Percentiles rank a stretch among this genome's conserved stretches.
Evolutionary conservation across 2,329 filamentous ascomycete species (phyloP).

Genomic region (Pseudogymnoascus sp.): DNA sequence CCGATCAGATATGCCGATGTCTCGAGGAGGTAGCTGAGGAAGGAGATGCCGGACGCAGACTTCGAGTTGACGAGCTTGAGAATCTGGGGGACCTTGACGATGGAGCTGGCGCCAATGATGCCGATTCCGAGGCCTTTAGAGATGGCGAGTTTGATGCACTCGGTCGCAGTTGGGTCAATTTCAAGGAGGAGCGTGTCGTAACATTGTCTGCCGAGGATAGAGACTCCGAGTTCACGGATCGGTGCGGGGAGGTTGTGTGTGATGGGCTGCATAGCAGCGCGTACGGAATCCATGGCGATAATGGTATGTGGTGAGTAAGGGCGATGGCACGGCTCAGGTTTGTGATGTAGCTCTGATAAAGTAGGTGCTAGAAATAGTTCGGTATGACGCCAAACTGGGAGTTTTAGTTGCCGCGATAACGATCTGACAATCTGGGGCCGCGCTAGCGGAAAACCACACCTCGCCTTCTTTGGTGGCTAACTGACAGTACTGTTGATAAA

Average conservation of each 20-base stretch:
- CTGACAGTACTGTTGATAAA: neutral
- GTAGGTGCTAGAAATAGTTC: neutral
- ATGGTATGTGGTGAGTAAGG: neutral
- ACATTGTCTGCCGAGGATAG: slow-evolving; percentile 74
- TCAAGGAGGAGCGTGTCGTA: slow-evolving; percentile 81
- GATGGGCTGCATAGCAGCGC: slow-evolving; percentile 47
- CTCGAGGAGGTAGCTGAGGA: slow-evolving; percentile 88
- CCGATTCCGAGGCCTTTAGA: slow-evolving; percentile 89
- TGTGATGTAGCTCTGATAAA: neutral
- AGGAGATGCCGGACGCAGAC: slow-evolving; percentile 76
- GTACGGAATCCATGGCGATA: neutral
- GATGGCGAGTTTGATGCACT: slow-evolving; percentile 80
- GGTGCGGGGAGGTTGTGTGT: slow-evolving; percentile 65
- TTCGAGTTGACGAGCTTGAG: slow-evolving; percentile 77
- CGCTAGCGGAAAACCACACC: neutral
- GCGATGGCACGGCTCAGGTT: neutral
- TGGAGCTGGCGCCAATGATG: slow-evolving; percentile 80
- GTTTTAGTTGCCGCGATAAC: neutral
- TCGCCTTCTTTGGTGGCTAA: neutral
- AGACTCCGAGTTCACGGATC: slow-evolving; percentile 64
- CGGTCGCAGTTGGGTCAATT: slow-evolving; percentile 65
- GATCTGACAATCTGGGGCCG: neutral
- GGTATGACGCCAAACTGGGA: neutral
- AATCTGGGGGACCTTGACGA: slow-evolving; percentile 97
- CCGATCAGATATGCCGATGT: slow-evolving; percentile 80